Evolutionary conservation across 306 rosid genomes (phyloP), one percentile per base, ranked within the genome.

Genomic region (Citrullus amarus): DNA sequence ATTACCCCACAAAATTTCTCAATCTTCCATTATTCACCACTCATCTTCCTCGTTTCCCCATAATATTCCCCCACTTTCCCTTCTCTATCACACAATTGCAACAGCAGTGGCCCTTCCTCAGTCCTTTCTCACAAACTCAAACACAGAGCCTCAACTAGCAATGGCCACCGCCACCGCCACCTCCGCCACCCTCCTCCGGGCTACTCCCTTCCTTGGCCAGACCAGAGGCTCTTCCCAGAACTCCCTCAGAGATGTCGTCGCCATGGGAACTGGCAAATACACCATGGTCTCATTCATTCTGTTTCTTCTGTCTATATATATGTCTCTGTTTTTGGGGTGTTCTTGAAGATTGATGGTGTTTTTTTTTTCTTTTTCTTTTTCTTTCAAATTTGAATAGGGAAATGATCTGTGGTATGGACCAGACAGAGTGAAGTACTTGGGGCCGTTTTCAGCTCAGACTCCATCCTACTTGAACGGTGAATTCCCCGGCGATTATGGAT

Each of bases 141-240:
- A 9, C 12, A 38, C 13, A 69, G 15, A 43, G 5, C 74, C 2
- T 67, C 51, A 6, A 7, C 3, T 38, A n/a, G 2, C 36, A 3
- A 91, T 90, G 97, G 94, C 98, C 68, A 93, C 98, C 66, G 91
- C 98, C 56, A 83, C 92, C 51, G 88, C 89, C 80, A 85, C 85
- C 80, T 85, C 96, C 15, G 85, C 91, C 87, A 80, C 90, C 60
- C 89, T 89, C 76, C 90, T 88, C 53, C 91, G 91, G 54, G 88
- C 88, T 39, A 84, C 89, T 81, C 90, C 95, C 60, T 93, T 93
- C 78, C 90, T 93, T 22, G 98, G 96, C 39, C 97, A 87, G 79
- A 65, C 12, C 81, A 89, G 84, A 84, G 81, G 79, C 48, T 4
- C 89, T 43, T 82, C 71, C 41, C 57, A 83, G 28, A 89, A 88